These are phyloP conservation scores for Botryosphaeria agaves DNA, from an alignment of 2,329 filamentous ascomycete genomes.

Conservation along the genomic window DNA sequence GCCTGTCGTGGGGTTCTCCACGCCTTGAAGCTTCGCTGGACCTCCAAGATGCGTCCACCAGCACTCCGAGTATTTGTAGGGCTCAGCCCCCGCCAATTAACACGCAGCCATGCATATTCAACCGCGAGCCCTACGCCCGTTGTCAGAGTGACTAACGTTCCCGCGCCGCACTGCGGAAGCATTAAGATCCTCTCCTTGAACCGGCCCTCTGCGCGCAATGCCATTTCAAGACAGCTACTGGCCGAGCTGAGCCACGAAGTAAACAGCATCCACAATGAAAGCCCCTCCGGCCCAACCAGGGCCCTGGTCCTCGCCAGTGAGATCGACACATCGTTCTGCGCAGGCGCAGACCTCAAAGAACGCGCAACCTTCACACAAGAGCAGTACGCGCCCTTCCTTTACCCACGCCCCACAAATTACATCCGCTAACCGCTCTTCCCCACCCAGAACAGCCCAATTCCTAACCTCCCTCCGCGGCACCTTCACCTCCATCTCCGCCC, in stretches of 20 bases:
- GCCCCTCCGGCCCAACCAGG: constrained; percentile 44
- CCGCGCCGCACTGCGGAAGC: constrained; percentile 62
- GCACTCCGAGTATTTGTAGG: too few relatives aligned
- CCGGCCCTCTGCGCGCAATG: constrained; percentile 71
- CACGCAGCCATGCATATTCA: too few relatives aligned
- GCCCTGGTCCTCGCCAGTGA: constrained; percentile 74
- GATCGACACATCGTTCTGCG: constrained; percentile 78
- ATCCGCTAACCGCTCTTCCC: constrained; percentile 1
- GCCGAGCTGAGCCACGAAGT: constrained; percentile 54
- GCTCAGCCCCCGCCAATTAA: too few relatives aligned
- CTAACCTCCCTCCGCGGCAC: constrained; percentile 59
- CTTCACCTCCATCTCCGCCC: constrained; percentile 51
- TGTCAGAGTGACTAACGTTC: constrained; percentile 58
- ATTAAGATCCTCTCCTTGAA: constrained; percentile 83
- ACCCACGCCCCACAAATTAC: constrained; percentile 1
- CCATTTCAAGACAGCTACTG: constrained; percentile 68
- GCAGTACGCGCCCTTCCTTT: constrained; percentile 41
- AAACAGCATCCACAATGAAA: constrained; percentile 47
- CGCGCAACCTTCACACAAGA: constrained; percentile 55
- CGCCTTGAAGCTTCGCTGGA: too few relatives aligned
- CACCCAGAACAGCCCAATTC: constrained; percentile 56
- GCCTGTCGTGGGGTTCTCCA: too few relatives aligned
- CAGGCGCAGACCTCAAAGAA: constrained; percentile 89
- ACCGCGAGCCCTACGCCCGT: too few relatives aligned
- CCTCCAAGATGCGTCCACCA: too few relatives aligned